Base-by-base conservation (phyloP, 306 rosid species). In the Elaeagnus macrophylla region DNA sequence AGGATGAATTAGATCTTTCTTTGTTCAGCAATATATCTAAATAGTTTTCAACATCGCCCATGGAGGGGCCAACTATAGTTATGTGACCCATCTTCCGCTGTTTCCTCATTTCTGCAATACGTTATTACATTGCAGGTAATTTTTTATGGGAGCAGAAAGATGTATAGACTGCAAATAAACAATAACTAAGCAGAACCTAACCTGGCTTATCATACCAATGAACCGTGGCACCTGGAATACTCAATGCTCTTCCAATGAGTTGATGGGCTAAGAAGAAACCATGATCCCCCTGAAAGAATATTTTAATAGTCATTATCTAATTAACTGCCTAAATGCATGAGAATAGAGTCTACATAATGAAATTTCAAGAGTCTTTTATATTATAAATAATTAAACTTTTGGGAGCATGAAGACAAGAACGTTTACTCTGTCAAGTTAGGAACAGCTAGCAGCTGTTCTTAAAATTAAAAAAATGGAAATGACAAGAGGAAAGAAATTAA, bases 141-240 rank as follows among this genome's bases (percentile, higher is more conserved):
- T 67, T 56, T 20, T 48, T 67, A 59, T 41, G 46, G 39, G 6
- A 6, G 15, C 16, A 15, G 51, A 37, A 15, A 60, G 59, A 59
- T 37, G 59, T 9, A 20, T 18, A 48, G 51, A 45, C 50, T 25
- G 4, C 32, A 13, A 36, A 59, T 49, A 15, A 51, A 57, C 42
- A 20, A 10, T 10, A 63, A 35, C 39, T 40, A 62, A 59, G 38
- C 18, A 70, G 61, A 75, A 67, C 25, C 69, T 71, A 51, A 84
- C 99, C 99, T 72, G 96, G 87, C 61, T 91, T 87, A 53, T 87
- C 83, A 65, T 91, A 91, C 99, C 99, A 91, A 84, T 87, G 95
- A 63, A 91, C 82, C 65, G 83, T 59, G 17, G 95, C 93, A 48
- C 95, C 82, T 14, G 88, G 77, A 62, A 77, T 65, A 32, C 68